Evolutionary conservation across 768 basidiomycete genomes (phyloP).

Genomic region (Mycena galericulata): DNA sequence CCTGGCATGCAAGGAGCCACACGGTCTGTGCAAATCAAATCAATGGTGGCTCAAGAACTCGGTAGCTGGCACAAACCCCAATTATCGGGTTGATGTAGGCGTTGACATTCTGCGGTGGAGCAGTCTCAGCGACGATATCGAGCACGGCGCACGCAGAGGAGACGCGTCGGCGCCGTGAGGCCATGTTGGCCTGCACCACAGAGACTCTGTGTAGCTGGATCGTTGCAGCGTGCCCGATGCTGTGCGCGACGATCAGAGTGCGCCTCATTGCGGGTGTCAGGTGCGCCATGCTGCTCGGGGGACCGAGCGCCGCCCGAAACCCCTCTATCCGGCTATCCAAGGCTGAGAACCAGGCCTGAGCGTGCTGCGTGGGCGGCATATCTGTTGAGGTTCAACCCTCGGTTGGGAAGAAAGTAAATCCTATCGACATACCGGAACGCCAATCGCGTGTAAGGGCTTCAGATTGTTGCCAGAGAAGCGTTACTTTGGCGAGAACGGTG

Average conservation of each 20-base stretch:
- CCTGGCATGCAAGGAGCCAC: conserved; percentile 16
- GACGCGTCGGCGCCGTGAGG: conserved; percentile 35
- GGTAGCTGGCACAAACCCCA: conserved; percentile 33
- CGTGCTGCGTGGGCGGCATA: background rate
- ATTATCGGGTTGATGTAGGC: conserved; percentile 45
- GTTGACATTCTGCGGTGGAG: conserved; percentile 26
- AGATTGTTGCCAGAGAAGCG: conserved; percentile 11
- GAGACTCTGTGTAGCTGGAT: conserved; percentile 49
- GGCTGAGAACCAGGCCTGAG: background rate
- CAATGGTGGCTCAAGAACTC: background rate
- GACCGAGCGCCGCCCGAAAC: background rate
- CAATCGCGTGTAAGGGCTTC: background rate
- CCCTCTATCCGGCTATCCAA: conserved; percentile 3
- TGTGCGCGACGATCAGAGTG: conserved; percentile 16
- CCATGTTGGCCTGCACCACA: conserved; percentile 37
- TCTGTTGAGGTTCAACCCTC: background rate
- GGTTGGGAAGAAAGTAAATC: background rate
- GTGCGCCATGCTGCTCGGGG: background rate
- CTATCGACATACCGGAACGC: background rate
- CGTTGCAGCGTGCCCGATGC: conserved; percentile 47
- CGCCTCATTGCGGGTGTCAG: conserved; percentile 18
- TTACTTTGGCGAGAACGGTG: conserved; percentile 3
- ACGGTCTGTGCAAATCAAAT: conserved; percentile 2
- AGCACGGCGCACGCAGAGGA: conserved; percentile 31
- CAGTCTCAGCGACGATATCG: conserved; percentile 27